phyloP scores from a whole-genome alignment of 1,284 basidiomycete species.

The Heterobasidion irregulare region DNA sequence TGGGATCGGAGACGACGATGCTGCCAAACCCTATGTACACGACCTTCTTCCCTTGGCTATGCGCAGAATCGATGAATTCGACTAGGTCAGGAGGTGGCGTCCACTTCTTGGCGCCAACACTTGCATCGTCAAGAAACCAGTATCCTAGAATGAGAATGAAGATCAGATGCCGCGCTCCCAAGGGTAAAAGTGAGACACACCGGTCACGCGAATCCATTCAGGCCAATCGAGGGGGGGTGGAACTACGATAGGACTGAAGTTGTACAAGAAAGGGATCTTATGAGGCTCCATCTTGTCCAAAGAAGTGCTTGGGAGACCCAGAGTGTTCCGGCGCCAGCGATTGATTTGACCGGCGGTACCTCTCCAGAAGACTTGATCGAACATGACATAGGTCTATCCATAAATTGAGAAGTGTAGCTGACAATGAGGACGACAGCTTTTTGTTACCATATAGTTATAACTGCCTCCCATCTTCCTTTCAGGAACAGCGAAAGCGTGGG shows the following conservation, averaged over 20 bases:
- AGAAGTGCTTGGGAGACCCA: conserved; percentile 77
- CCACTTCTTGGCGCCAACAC: conserved; percentile 85
- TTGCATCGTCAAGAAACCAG: conserved; percentile 91
- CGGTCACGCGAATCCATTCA: conserved; percentile 95
- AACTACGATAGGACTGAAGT: conserved; percentile 86
- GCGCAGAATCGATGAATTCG: conserved; percentile 77
- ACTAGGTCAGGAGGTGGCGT: conserved; percentile 73
- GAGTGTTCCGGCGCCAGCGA: conserved; percentile 77
- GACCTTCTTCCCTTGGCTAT: conserved; percentile 72
- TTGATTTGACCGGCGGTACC: conserved; percentile 93
- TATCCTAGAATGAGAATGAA: conserved; percentile 49
- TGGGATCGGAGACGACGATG: conserved; percentile 93
- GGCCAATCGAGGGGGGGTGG: conserved; percentile 95
- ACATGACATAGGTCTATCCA: conserved; percentile 77
- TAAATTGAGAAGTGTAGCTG: not conserved
- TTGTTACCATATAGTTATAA: conserved; percentile 91
- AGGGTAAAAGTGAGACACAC: conserved; percentile 27
- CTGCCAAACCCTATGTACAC: conserved; percentile 99
- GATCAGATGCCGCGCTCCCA: conserved; percentile 14
- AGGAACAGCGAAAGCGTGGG: conserved; percentile 96
- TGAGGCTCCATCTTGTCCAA: conserved; percentile 93
- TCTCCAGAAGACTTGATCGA: conserved; percentile 98
- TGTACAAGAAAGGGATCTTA: conserved; percentile 96
- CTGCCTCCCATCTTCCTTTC: conserved; percentile 91
- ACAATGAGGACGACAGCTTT: not conserved